Base-by-base conservation (phyloP, 2,329 filamentous ascomycete genomes). In the Colletotrichum nymphaeae region DNA sequence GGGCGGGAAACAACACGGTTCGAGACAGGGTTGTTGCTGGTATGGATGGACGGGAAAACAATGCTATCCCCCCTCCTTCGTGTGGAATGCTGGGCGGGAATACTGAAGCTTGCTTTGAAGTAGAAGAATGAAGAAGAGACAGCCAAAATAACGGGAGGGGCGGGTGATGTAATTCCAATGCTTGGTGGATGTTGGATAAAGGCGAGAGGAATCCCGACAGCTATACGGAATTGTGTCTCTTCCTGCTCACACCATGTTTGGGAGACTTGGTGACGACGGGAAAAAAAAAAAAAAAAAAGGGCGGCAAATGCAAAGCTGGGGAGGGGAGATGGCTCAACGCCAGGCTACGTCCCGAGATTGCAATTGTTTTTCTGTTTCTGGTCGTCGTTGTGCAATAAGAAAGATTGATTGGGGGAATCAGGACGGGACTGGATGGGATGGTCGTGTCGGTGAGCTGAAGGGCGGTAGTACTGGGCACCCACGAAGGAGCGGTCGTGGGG, bases 1-100 rank as follows among this genome's bases (percentile, higher is more conserved):
- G 58, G 59, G 53, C 58, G 55, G 63, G 59, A 63, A 46, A 63
- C 52, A 42, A 42, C 35, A 42, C 32, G 9, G 28, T 63, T 68
- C 52, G 70, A 70, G 67, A 60, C 70, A 73, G 66, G 70, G 66
- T 63, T 35, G 59, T 70, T 70, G 67, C 70, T 70, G 58, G 67
- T 65, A 60, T 30, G 16, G 56, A 30, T 64, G 70, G 14, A 49
- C 46, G 32, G 32, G 70, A 73, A 73, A 73, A 70, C 66, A 70
- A 65, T 64, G 46, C 22, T 42, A 16, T 16, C 35, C 35, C 35
- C 35, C 35, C 35, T 32, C 32, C 32, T 53, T 19, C 32, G 55
- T 32, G 37, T 59, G 70, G 66, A 73, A 70, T 73, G 70, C 46
- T 57, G 9, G 52, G 46, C 35, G 30, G 22, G 32, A 32, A 52